Evolutionary conservation across 257 asterid species (phyloP).

Genomic region (Cynanchum wilfordii): DNA sequence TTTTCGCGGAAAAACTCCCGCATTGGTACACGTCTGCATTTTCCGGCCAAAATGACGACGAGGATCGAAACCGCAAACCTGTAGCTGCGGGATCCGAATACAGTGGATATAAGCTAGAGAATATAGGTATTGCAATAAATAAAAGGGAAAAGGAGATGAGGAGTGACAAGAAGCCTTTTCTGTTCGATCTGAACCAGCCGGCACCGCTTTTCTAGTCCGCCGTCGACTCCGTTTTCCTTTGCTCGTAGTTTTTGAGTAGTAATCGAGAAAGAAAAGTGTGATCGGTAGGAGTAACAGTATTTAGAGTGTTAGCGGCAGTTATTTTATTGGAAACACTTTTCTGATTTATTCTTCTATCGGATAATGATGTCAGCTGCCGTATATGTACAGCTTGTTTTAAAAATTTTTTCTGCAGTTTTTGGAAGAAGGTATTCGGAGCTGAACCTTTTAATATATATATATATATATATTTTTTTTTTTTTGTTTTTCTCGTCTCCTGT

Average conservation of each 20-base stretch:
- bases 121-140: constrained; percentile 27
- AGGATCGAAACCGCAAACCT: constrained; percentile 9
- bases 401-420: neutral
- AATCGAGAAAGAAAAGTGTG: neutral
- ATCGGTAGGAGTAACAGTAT: neutral
- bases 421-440: neutral
- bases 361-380: neutral
- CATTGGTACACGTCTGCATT: constrained; percentile 29
- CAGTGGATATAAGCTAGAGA: constrained; percentile 38
- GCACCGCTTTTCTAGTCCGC: constrained; percentile 42
- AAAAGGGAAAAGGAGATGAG: constrained; percentile 31
- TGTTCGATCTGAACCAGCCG: constrained; percentile 62
- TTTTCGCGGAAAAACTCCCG: constrained; percentile 6
- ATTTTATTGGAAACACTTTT: neutral
- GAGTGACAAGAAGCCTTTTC: constrained; percentile 39
- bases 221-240: neutral
- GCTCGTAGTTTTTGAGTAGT: neutral
- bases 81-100: constrained; percentile 27
- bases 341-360: neutral
- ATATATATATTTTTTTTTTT: neutral
- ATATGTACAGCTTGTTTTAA: neutral
- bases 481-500: neutral
- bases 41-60: neutral
- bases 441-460: too few species aligned
- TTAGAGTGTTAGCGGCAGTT: neutral